These are phyloP conservation scores for Rhodotorula paludigena DNA, from an alignment of 768 basidiomycete species.

Conservation along the genomic window DNA sequence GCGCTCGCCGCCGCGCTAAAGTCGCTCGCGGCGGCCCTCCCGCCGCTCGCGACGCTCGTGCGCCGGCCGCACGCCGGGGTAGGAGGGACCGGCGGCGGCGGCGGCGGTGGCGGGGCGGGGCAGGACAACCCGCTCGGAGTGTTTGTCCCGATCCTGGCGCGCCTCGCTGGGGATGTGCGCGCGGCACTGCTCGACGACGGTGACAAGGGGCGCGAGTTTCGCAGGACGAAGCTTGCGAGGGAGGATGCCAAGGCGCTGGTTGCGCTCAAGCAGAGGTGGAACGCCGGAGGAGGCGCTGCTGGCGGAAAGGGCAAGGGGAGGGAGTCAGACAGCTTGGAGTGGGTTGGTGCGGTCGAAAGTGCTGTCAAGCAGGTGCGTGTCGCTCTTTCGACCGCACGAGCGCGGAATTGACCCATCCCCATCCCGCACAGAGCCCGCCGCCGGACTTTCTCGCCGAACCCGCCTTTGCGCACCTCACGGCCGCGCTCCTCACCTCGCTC, in stretches of 20 bases:
- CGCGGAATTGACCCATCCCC: not conserved
- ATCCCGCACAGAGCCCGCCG: conserved; percentile 10
- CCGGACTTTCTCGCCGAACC: not conserved
- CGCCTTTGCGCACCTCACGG: not conserved
- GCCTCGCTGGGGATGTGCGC: conserved; percentile 2
- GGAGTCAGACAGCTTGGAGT: not conserved
- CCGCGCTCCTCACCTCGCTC: conserved; percentile 19
- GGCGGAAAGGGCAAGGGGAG: conserved; percentile 11
- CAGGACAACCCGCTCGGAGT: conserved; percentile 11
- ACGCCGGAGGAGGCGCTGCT: not conserved
- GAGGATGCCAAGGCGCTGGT: conserved; percentile 29
- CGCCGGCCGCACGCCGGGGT: not conserved
- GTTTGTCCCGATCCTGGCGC: conserved; percentile 16
- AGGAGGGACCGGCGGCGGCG: no score
- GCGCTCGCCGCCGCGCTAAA: conserved; percentile 8
- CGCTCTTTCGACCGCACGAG: no score
- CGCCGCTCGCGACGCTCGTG: not conserved
- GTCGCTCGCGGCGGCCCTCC: not conserved
- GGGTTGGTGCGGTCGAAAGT: not conserved
- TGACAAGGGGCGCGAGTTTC: not conserved
- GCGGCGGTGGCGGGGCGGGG: no score
- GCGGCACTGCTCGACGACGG: not conserved
- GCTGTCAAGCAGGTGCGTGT: conserved; percentile 2
- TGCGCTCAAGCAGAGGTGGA: conserved; percentile 22
- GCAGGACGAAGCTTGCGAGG: conserved; percentile 3